Conservation (phyloP, 805 yeast species). For the Lachancea fermentati region DNA sequence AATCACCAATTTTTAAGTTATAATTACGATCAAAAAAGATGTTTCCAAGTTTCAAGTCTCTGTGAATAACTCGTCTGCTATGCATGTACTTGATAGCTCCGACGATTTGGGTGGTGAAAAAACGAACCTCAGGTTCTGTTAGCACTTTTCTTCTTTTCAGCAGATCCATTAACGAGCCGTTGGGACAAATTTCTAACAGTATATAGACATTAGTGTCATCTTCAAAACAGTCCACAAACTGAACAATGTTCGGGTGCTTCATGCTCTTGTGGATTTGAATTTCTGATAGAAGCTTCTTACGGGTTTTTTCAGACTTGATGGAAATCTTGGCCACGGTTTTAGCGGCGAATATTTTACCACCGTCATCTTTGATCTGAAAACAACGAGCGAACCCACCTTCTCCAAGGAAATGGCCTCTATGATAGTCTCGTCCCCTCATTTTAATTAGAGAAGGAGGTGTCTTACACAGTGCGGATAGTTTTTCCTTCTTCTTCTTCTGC, state of each 20-base stretch:
- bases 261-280: slow-evolving; percentile 91
- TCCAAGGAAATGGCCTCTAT: slow-evolving; percentile 85
- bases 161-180: slow-evolving; percentile 90
- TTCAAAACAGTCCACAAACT: slow-evolving; percentile 93
- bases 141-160: slow-evolving; percentile 77
- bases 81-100: slow-evolving; percentile 95
- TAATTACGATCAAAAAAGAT: slow-evolving; percentile 89
- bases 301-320: slow-evolving; percentile 83
- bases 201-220: slow-evolving; percentile 93
- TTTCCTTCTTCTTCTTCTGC: slow-evolving; percentile 73
- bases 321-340: slow-evolving; percentile 97
- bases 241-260: slow-evolving; percentile 84
- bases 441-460: slow-evolving; percentile 95
- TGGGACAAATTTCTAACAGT: slow-evolving; percentile 88
- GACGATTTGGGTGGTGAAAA: slow-evolving; percentile 82
- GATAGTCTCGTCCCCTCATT: slow-evolving; percentile 85
- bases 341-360: slow-evolving; percentile 87
- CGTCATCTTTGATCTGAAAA: slow-evolving; percentile 89
- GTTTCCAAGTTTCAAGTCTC: slow-evolving; percentile 94
- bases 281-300: slow-evolving; percentile 77
- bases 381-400: slow-evolving; percentile 99
- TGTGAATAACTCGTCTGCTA: slow-evolving; percentile 83
- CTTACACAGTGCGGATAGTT: slow-evolving; percentile 83
- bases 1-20: slow-evolving; percentile 95
- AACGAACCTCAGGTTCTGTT: slow-evolving; percentile 88